Percentiles rank a stretch among this genome's conserved stretches.
Evolutionary conservation across 139 green algal species (phyloP).

Genomic region (Micractinium conductrix): DNA sequence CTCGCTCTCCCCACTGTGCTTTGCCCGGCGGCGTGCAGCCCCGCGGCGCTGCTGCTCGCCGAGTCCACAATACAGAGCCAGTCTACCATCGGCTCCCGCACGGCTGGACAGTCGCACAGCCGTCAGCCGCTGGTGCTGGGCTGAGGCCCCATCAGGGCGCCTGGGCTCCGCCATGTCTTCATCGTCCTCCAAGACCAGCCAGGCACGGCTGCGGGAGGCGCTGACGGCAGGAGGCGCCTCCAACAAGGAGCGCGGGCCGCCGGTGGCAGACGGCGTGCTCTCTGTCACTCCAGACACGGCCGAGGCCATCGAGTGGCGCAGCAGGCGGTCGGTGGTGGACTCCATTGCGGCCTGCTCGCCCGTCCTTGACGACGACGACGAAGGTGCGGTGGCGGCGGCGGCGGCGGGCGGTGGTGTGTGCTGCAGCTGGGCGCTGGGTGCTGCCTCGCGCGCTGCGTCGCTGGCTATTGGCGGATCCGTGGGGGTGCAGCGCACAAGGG

Average conservation of each 20-base stretch:
- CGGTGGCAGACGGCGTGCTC: slow-evolving; percentile 78
- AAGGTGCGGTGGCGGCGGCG: slow-evolving; percentile 17
- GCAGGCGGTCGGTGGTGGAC: slow-evolving; percentile 65
- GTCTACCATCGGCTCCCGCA: too few species aligned
- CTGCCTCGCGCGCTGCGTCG: not conserved
- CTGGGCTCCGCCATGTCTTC: not conserved
- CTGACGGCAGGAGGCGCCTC: slow-evolving; percentile 59
- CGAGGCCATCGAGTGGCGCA: slow-evolving; percentile 79
- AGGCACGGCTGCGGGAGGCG: slow-evolving; percentile 59
- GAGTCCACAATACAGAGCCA: too few species aligned
- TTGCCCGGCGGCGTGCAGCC: too few species aligned
- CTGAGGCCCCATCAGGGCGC: too few species aligned
- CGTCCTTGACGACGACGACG: slow-evolving; percentile 81
- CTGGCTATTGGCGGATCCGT: too few species aligned
- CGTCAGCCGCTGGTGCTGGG: too few species aligned
- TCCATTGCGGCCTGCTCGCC: slow-evolving; percentile 64
- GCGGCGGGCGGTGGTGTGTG: not conserved
- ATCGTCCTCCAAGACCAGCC: slow-evolving; percentile 3
- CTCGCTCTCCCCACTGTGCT: too few species aligned
- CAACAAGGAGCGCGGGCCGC: slow-evolving; percentile 74
- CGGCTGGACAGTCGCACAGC: too few species aligned
- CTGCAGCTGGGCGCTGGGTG: not conserved
- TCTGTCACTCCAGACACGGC: slow-evolving; percentile 80
- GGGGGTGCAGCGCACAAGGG: too few species aligned
- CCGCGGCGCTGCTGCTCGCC: too few species aligned